These are phyloP conservation scores for Penicillium olsonii DNA, from an alignment of 2,329 filamentous ascomycete genomes.

Conservation along the genomic window DNA sequence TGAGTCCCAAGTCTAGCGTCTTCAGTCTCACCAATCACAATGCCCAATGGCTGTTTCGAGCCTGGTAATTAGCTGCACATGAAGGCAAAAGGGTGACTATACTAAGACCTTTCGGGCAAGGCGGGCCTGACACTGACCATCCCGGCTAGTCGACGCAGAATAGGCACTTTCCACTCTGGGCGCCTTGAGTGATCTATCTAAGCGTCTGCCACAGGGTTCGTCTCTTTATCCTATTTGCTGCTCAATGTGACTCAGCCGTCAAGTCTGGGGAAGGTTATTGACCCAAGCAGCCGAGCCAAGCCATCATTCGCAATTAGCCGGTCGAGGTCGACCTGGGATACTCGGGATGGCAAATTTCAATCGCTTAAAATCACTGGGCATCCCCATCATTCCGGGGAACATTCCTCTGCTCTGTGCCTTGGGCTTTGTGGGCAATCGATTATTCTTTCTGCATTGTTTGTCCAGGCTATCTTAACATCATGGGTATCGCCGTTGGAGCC, in stretches of 20 bases:
- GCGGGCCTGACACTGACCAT: neutral
- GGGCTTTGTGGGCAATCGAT: neutral
- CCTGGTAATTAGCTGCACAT: neutral
- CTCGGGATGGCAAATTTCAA: slow-evolving; percentile 4
- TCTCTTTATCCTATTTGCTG: neutral
- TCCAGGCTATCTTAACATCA: slow-evolving; percentile 1
- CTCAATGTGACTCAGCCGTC: neutral
- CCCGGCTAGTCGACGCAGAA: neutral
- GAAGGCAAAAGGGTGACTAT: neutral
- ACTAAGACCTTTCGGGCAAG: neutral
- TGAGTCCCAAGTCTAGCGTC: too few species aligned
- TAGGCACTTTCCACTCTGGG: neutral
- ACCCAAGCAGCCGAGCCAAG: neutral
- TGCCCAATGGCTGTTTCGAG: neutral
- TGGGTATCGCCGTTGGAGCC: slow-evolving; percentile 16
- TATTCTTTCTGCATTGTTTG: neutral
- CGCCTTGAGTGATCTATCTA: neutral
- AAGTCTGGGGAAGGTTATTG: neutral
- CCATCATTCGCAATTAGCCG: slow-evolving; percentile 7
- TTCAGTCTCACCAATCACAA: neutral
- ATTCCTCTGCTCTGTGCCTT: neutral
- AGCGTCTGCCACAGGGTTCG: neutral
- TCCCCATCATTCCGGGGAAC: neutral
- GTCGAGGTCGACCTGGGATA: slow-evolving; percentile 1
- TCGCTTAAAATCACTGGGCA: slow-evolving; percentile 7